phyloP scores from a whole-genome alignment of 441 rosid species.

The Raphanus hybrid region DNA sequence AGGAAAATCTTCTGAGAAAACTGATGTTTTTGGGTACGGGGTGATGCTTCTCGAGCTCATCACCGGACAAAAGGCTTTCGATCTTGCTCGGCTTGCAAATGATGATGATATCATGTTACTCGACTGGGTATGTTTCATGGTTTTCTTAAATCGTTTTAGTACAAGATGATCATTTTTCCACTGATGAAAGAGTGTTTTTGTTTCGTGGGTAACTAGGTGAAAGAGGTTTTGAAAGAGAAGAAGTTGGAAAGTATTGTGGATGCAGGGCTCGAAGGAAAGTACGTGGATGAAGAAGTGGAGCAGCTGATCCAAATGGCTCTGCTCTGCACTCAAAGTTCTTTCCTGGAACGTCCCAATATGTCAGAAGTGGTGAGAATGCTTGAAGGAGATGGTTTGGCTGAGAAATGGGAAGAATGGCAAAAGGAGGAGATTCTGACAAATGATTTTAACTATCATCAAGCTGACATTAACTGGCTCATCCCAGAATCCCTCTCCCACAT shows the following conservation, averaged over 20 bases:
- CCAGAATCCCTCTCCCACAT: slow-evolving; percentile 59
- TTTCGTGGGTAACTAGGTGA: slow-evolving; percentile 50
- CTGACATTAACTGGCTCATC: slow-evolving; percentile 46
- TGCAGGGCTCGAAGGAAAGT: slow-evolving; percentile 55
- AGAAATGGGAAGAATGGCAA: slow-evolving; percentile 81
- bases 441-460: slow-evolving; percentile 46
- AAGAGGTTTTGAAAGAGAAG: slow-evolving; percentile 65
- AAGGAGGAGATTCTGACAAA: slow-evolving; percentile 58
- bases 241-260: slow-evolving; percentile 65
- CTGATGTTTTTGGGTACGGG: slow-evolving; percentile 74
- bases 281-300: slow-evolving; percentile 60
- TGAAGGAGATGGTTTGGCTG: slow-evolving; percentile 75
- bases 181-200: background rate
- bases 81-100: slow-evolving; percentile 81
- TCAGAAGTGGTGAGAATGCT: slow-evolving; percentile 76
- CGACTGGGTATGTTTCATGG: slow-evolving; percentile 59
- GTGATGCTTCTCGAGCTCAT: slow-evolving; percentile 84
- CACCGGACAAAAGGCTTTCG: slow-evolving; percentile 76
- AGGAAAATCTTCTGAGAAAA: slow-evolving; percentile 70
- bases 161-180: background rate
- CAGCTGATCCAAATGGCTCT: slow-evolving; percentile 74
- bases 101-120: slow-evolving; percentile 81
- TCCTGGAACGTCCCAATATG: slow-evolving; percentile 80
- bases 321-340: slow-evolving; percentile 66
- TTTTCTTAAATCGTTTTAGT: background rate